Base-by-base conservation (phyloP, 2,329 filamentous ascomycete genomes). In the Diaporthe caulivora region DNA sequence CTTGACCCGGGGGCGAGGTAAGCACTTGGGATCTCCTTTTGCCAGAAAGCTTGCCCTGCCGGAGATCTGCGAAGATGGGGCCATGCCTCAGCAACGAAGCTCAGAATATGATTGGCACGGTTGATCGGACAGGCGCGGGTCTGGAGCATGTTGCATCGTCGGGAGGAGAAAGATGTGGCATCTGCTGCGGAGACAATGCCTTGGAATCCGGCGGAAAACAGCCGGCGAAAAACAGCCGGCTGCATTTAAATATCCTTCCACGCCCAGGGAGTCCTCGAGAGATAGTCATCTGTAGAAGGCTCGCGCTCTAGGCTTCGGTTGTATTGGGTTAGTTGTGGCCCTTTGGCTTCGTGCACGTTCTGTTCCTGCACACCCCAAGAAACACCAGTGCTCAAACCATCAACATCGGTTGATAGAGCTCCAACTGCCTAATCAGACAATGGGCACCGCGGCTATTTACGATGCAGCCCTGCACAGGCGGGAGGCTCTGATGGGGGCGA, bases 381-480 rank as follows among this genome's bases (percentile, higher is more conserved):
- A n/a, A 88, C 86, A 83, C 80, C 21, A 65, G 26, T 34, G 26
- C n/a, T 26, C 24, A 47, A n/a, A 47, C 8, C 18, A n/a, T 31
- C 58, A 47, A 21, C 58, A n/a, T 7, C 5, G 17, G 4, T 47
- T 7, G 10, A 34, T n/a, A 34, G 4, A 62, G 40, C 42, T 15
- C 17, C 37, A 31, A 17, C 26, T 31, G 17, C 18, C 21, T 51
- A 7, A 21, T 53, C n/a, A 44, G 49, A 24, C 37, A 26, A 67
- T 67, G 62, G 78, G 78, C 69, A 75, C 79, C 58, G 79, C 80
- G 37, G 78, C 80, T 26, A 81, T 84, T 70, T 88, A 89, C 76
- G 87, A 89, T 86, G 87, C 85, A 26, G 88, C 88, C 24, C 80
- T 90, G 17, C 78, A 84, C 53, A 85, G 87, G 70, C 87, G 88